Percentiles rank a stretch among this genome's conserved stretches.
Conservation (phyloP, 208 protist genomes). For the Phytomonas sp. region DNA sequence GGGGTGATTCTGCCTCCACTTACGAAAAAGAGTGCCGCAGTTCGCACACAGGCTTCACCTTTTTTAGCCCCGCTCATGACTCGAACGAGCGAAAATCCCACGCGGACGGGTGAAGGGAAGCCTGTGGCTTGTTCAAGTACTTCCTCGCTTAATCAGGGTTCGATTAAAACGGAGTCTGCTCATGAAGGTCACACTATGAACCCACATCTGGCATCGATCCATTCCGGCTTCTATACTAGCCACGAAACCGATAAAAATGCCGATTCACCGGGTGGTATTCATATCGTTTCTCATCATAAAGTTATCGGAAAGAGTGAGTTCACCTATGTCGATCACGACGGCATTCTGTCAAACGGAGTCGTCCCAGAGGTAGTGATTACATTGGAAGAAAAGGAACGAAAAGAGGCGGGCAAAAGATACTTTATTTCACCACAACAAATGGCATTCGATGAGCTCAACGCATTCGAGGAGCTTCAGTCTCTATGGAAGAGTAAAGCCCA, state of each 20-base stretch:
- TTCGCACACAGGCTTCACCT: background rate
- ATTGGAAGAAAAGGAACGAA: conserved; percentile 46
- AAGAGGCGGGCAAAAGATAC: conserved; percentile 28
- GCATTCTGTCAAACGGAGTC: conserved; percentile 68
- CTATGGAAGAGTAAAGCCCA: conserved; percentile 59
- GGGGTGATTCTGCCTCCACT: conserved; percentile 50
- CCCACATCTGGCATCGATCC: background rate
- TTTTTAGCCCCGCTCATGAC: background rate
- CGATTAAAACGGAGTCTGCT: background rate
- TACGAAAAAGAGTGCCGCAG: background rate
- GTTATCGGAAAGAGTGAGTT: conserved; percentile 52
- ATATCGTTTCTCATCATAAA: conserved; percentile 84
- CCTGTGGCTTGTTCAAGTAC: background rate
- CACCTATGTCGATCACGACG: conserved; percentile 82
- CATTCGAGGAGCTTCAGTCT: conserved; percentile 76
- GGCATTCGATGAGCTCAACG: conserved; percentile 54
- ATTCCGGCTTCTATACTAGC: background rate
- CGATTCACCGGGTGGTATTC: conserved; percentile 31
- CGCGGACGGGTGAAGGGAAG: background rate
- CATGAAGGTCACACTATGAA: background rate
- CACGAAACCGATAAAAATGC: background rate
- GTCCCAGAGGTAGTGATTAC: conserved; percentile 68
- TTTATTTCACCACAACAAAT: conserved; percentile 57
- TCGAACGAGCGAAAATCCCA: background rate
- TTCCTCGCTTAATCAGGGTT: background rate